Percentiles rank a stretch among this genome's conserved stretches.
Conservation (phyloP, 2,329 filamentous ascomycete genomes). For the Talaromyces sp. region DNA sequence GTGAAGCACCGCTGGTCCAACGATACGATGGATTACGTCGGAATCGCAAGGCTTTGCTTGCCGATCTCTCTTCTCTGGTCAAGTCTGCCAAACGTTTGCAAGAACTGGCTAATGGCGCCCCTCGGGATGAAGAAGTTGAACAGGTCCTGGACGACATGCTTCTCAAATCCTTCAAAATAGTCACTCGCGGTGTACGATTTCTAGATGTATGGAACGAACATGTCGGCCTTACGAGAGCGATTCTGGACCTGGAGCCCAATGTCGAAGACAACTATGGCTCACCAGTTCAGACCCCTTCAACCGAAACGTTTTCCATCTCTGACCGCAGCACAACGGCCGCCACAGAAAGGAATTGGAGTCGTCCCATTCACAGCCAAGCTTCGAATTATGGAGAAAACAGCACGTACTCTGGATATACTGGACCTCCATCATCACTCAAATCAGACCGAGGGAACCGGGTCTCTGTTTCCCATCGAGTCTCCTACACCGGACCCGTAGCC, state of each 20-base stretch:
- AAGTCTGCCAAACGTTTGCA: conserved; percentile 85
- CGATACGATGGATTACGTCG: conserved; percentile 73
- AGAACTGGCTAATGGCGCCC: conserved; percentile 61
- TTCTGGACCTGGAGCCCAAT: conserved; percentile 38
- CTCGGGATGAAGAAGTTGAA: conserved; percentile 42
- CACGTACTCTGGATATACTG: conserved; percentile 1
- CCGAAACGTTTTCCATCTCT: conserved; percentile 37
- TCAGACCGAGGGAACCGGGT: conserved; percentile 48
- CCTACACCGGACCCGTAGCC: conserved; percentile 67
- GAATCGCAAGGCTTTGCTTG: conserved; percentile 81
- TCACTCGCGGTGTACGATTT: conserved; percentile 86
- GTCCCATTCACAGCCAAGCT: conserved; percentile 31
- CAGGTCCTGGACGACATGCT: conserved; percentile 85
- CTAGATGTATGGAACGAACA: conserved; percentile 75
- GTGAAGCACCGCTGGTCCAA: conserved; percentile 74
- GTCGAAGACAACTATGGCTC: conserved; percentile 29
- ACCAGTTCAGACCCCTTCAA: conserved; percentile 39
- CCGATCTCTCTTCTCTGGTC: conserved; percentile 84
- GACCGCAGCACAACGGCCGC: conserved; percentile 26
- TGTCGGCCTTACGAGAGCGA: conserved; percentile 45
- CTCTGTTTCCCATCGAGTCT: conserved; percentile 70
- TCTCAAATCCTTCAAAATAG: conserved; percentile 87
- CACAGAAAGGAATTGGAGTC: conserved; percentile 34
- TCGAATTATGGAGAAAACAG: conserved; percentile 29
- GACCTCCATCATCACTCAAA: conserved; percentile 30